Evolutionary conservation across 306 rosid genomes (phyloP).

Genomic region (Glycine tomentella): DNA sequence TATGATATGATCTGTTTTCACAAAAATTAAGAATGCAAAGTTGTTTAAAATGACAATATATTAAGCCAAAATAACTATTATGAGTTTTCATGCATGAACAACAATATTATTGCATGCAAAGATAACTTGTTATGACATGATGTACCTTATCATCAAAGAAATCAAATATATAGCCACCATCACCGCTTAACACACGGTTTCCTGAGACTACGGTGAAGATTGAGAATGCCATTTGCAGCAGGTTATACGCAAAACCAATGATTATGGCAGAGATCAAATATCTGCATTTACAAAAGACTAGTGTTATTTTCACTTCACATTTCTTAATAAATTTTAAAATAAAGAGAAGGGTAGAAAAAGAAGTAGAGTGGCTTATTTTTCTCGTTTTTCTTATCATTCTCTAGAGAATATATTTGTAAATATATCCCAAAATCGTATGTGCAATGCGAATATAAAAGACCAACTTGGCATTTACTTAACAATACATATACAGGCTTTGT

Average conservation of each 20-base stretch:
- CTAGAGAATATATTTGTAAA: no score
- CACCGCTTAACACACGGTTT: slow-evolving; percentile 42
- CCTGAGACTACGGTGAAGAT: slow-evolving; percentile 45
- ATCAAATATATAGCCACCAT: slow-evolving; percentile 50
- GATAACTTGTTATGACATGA: background rate
- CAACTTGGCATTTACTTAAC: no score
- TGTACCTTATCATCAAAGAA: slow-evolving; percentile 79
- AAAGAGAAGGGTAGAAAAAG: no score
- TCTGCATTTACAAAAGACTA: slow-evolving; percentile 42
- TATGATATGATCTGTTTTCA: slow-evolving; percentile 57
- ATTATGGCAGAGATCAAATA: slow-evolving; percentile 65
- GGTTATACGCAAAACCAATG: slow-evolving; percentile 54
- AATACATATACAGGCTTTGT: no score
- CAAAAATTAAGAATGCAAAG: background rate
- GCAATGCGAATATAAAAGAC: no score
- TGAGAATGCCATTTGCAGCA: slow-evolving; percentile 62
- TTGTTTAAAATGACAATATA: background rate
- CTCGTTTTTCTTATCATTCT: no score
- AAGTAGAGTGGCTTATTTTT: no score
- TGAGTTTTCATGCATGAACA: background rate
- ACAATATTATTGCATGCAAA: background rate
- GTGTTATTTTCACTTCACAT: background rate
- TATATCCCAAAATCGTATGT: no score
- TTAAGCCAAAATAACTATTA: background rate
- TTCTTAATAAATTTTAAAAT: no score